A percentile compares a stretch with the other conserved stretches of the same genome.
phyloP scores from a whole-genome alignment of 2,329 filamentous ascomycete genomes.

The Trichoderma harzianum region DNA sequence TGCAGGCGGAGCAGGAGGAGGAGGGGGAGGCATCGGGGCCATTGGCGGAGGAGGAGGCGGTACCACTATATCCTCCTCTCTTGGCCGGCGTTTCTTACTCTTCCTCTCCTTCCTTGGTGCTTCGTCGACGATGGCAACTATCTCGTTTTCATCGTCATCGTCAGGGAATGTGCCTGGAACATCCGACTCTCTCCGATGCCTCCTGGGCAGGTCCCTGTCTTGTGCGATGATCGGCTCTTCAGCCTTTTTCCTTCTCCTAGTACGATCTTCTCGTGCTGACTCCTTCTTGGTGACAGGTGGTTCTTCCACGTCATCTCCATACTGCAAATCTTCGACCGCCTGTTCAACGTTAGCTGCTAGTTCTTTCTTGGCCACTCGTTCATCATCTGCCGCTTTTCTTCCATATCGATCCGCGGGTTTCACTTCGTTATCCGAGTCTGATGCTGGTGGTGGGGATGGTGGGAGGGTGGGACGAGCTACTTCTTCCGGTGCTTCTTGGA shows the following conservation, averaged over 20 bases:
- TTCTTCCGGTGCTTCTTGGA: conserved; percentile 46
- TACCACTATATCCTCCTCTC: background rate
- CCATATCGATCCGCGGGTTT: conserved; percentile 12
- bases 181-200: conserved; percentile 23
- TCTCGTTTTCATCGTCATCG: conserved; percentile 48
- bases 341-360: conserved; percentile 18
- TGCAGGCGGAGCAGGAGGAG: conserved; percentile 43
- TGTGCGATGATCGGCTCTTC: background rate
- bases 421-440: conserved; percentile 23
- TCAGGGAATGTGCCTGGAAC: conserved; percentile 56
- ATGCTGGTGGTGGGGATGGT: conserved; percentile 38
- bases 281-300: background rate
- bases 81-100: conserved; percentile 36
- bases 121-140: conserved; percentile 51
- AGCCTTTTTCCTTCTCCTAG: background rate
- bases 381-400: conserved; percentile 21
- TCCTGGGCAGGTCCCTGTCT: conserved; percentile 31
- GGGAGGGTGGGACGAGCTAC: conserved; percentile 36
- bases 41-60: conserved; percentile 37
- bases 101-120: conserved; percentile 38
- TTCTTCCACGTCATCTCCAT: conserved; percentile 1
- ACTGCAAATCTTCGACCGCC: conserved; percentile 27
- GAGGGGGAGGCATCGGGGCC: conserved; percentile 1
- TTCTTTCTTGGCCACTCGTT: conserved; percentile 27
- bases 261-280: background rate